phyloP scores from a whole-genome alignment of 345 rosid species.

The Balakata baccata region DNA sequence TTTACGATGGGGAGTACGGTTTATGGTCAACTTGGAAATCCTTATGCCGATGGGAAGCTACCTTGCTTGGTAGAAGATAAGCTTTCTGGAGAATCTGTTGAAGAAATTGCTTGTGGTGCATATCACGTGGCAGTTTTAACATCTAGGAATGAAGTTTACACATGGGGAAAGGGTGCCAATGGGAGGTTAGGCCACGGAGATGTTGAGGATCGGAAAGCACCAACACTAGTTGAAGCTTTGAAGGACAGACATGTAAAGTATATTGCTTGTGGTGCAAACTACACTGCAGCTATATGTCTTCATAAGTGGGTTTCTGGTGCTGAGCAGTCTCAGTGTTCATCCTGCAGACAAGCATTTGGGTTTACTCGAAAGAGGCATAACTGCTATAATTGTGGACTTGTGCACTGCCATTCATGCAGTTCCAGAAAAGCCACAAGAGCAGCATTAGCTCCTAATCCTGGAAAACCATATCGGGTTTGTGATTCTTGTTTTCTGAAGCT shows the following conservation, averaged over 20 bases:
- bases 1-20: conserved; percentile 92
- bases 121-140: conserved; percentile 83
- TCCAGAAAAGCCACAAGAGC: conserved; percentile 80
- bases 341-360: conserved; percentile 91
- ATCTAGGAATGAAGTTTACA: conserved; percentile 76
- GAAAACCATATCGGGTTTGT: conserved; percentile 87
- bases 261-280: conserved; percentile 88
- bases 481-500: conserved; percentile 79
- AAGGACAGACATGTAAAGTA: conserved; percentile 81
- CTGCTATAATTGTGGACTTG: conserved; percentile 95
- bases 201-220: conserved; percentile 73
- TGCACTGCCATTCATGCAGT: conserved; percentile 95
- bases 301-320: conserved; percentile 92
- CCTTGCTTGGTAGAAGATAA: conserved; percentile 73
- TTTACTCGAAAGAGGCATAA: conserved; percentile 91
- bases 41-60: conserved; percentile 70
- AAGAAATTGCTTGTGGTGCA: conserved; percentile 86
- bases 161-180: conserved; percentile 98
- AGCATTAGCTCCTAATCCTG: conserved; percentile 80
- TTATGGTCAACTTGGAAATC: conserved; percentile 92
- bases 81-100: conserved; percentile 62
- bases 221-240: conserved; percentile 77
- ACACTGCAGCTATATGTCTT: conserved; percentile 80
- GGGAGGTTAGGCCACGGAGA: conserved; percentile 97
- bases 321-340: conserved; percentile 88